Percentiles rank a stretch among this genome's conserved stretches.
These are phyloP conservation scores for Paramyrothecium roridum DNA, from an alignment of 2,329 filamentous ascomycete species.

Conservation along the genomic window DNA sequence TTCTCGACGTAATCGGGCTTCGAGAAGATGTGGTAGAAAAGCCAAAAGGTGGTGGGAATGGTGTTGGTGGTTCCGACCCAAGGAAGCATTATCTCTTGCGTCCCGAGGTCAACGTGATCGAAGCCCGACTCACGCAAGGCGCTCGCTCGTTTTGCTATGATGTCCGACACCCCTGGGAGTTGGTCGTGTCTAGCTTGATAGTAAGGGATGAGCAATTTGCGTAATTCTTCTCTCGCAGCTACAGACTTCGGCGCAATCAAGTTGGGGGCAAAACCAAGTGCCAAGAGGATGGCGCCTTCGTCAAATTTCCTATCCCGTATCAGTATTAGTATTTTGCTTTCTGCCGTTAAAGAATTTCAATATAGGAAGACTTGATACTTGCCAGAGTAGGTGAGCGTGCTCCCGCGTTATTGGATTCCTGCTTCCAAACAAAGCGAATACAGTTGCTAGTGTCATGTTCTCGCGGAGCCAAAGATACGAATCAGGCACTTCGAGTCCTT, in stretches of 20 bases:
- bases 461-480: constrained; percentile 35
- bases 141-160: constrained; percentile 21
- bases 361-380: neutral
- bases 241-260: constrained; percentile 2
- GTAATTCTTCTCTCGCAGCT: constrained; percentile 20
- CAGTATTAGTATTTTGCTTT: neutral
- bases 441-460: constrained; percentile 32
- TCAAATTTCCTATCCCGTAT: neutral
- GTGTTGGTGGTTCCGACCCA: constrained; percentile 31
- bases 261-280: constrained; percentile 1
- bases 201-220: constrained; percentile 22
- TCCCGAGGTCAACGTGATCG: constrained; percentile 17
- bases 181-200: constrained; percentile 22
- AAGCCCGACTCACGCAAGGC: constrained; percentile 25
- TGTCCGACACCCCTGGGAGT: constrained; percentile 17
- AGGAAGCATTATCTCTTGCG: constrained; percentile 25
- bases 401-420: constrained; percentile 30
- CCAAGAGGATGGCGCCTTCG: constrained; percentile 3
- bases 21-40: constrained; percentile 25
- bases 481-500: constrained; percentile 16
- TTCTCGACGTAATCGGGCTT: constrained; percentile 16
- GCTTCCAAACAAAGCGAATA: constrained; percentile 36
- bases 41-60: constrained; percentile 32
- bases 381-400: constrained; percentile 35
- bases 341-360: no score